phyloP scores from a whole-genome alignment of 1,284 basidiomycete species.

The Takashimella tepidaria region DNA sequence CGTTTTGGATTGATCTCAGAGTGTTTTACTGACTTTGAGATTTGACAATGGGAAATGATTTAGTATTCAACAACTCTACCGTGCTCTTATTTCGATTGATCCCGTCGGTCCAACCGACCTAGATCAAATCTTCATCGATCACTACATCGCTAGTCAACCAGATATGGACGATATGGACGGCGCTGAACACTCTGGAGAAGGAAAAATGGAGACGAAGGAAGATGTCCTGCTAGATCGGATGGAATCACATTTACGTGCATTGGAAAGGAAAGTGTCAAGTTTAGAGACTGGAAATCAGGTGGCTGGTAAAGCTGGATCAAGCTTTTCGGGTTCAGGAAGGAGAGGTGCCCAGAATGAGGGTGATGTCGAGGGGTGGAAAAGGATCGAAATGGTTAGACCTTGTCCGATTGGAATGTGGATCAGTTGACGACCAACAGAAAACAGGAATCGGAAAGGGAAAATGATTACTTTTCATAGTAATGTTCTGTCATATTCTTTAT shows the following conservation, averaged over 20 bases:
- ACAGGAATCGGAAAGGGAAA: too few relatives aligned
- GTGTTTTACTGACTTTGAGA: not conserved
- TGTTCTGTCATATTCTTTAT: too few relatives aligned
- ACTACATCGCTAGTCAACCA: conserved; percentile 3
- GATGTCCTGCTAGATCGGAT: conserved; percentile 9
- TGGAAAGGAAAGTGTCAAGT: conserved; percentile 8
- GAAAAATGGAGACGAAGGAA: conserved; percentile 3
- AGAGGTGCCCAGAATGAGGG: not conserved
- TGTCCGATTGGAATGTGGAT: not conserved
- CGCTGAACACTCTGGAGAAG: not conserved
- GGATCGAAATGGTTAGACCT: not conserved
- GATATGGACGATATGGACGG: conserved; percentile 8
- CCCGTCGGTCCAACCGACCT: conserved; percentile 1
- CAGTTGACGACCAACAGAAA: too few relatives aligned
- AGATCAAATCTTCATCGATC: conserved; percentile 3
- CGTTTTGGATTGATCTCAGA: not conserved
- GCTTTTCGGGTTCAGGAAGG: too few relatives aligned
- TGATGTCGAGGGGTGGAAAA: not conserved
- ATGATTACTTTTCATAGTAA: too few relatives aligned
- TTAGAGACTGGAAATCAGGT: not conserved
- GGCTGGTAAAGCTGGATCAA: too few relatives aligned
- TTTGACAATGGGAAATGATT: not conserved
- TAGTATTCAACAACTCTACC: not conserved
- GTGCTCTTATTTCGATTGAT: not conserved
- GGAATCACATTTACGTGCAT: conserved; percentile 10